Evolutionary conservation across 768 basidiomycete genomes (phyloP).

Genomic region (Tylopilus vinaceipallidus): DNA sequence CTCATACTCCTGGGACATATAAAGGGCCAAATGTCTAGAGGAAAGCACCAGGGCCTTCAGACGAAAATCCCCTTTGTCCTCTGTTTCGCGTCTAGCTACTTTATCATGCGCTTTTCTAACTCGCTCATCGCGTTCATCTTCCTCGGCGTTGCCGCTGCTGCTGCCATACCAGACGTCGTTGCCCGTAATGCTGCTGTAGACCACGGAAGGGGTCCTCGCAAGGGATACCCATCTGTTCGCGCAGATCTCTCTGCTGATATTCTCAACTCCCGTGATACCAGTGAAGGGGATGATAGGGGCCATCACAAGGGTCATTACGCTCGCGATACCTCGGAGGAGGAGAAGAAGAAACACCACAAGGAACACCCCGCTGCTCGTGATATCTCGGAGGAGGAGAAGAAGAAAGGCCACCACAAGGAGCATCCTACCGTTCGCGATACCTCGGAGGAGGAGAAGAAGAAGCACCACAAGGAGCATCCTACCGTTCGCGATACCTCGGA

Average conservation of each 20-base stretch:
- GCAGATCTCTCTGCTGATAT: not conserved
- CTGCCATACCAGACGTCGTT: slow-evolving; percentile 1
- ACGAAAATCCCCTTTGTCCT: not conserved
- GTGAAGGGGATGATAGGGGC: not conserved
- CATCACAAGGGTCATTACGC: not conserved
- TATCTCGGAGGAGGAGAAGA: not conserved
- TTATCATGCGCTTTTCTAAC: slow-evolving; percentile 10
- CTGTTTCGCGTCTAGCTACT: not conserved
- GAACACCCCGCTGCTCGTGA: not conserved
- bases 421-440: not conserved
- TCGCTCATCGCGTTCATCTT: slow-evolving; percentile 7
- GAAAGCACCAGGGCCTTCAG: not conserved
- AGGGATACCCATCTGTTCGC: not conserved
- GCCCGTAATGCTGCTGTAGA: not conserved
- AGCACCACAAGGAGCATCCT: not conserved
- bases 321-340: not conserved
- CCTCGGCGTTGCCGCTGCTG: slow-evolving; percentile 2
- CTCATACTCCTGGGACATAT: not conserved
- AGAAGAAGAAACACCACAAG: not conserved
- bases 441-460: not conserved
- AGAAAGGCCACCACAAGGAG: not conserved
- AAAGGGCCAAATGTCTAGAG: not conserved
- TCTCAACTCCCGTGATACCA: not conserved
- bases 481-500: no score
- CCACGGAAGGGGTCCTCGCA: not conserved